phyloP scores from a whole-genome alignment of 2,329 filamentous ascomycete genomes.

The Xylariaceae sp. region DNA sequence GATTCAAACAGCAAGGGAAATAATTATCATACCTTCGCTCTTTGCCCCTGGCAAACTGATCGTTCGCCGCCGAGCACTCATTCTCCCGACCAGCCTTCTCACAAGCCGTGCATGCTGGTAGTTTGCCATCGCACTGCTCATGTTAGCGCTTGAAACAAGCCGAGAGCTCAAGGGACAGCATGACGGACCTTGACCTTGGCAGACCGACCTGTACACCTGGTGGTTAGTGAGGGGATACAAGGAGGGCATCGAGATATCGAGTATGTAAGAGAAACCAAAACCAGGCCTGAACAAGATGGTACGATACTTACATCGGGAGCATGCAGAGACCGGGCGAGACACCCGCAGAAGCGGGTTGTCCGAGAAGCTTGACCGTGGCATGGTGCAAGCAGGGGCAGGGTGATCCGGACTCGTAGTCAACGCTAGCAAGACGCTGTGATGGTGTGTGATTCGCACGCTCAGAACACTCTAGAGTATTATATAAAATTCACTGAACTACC shows the following conservation, averaged over 20 bases:
- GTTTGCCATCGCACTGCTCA: constrained; percentile 79
- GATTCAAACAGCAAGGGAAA: not conserved
- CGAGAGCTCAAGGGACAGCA: not conserved
- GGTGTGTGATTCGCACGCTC: not conserved
- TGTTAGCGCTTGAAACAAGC: constrained; percentile 9
- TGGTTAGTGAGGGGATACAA: constrained; percentile 15
- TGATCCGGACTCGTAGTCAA: not conserved
- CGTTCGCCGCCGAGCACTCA: constrained; percentile 90
- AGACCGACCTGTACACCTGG: constrained; percentile 53
- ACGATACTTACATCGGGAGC: constrained; percentile 59
- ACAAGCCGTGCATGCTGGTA: constrained; percentile 91
- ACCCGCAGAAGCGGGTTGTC: constrained; percentile 61
- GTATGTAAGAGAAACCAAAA: not conserved
- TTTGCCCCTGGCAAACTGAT: constrained; percentile 92
- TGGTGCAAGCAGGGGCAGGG: constrained; percentile 16
- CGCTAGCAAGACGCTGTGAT: not conserved
- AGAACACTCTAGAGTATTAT: not conserved
- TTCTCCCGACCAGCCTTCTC: constrained; percentile 81
- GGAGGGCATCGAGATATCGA: constrained; percentile 2
- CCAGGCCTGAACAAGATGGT: not conserved
- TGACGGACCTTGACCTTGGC: constrained; percentile 78
- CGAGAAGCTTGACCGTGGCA: constrained; percentile 40
- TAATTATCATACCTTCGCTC: constrained; percentile 63
- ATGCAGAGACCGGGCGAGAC: constrained; percentile 73
- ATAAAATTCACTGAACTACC: not conserved